Conservation (phyloP, 228 moss, liverwort and hornwort species). For the Sphagnum magellanicum region DNA sequence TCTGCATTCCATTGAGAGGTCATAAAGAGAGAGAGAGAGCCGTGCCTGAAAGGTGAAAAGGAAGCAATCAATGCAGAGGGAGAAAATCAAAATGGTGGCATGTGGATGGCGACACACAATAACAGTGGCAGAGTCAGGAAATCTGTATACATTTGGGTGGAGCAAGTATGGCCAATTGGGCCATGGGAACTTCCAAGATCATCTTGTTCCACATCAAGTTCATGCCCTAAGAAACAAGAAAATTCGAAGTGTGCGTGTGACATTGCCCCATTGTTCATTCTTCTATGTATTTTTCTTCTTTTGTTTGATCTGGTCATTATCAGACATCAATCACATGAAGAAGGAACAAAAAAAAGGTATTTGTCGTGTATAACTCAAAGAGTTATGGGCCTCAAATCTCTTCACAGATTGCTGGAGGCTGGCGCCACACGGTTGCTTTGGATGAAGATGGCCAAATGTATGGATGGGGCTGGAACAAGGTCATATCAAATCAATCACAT, state of each 20-base stretch:
- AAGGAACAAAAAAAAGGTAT: too few species aligned
- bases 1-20: too few species aligned
- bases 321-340: too few species aligned
- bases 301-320: too few species aligned
- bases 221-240: conserved; percentile 43
- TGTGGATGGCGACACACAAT: conserved; percentile 99
- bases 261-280: too few species aligned
- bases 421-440: conserved; percentile 88
- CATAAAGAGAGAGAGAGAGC: too few species aligned
- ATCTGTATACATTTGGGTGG: conserved; percentile 89
- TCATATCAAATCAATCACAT: conserved; percentile 8
- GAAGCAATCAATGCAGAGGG: conserved; percentile 36
- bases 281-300: too few species aligned
- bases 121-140: conserved; percentile 73
- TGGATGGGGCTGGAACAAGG: conserved; percentile 99
- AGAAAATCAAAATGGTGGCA: conserved; percentile 71
- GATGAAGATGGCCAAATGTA: conserved; percentile 63
- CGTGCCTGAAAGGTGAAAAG: too few species aligned
- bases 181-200: conserved; percentile 87
- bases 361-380: too few species aligned
- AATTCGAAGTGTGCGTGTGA: conserved; percentile 24
- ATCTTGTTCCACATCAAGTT: conserved; percentile 78
- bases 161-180: conserved; percentile 99
- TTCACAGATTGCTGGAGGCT: conserved; percentile 75
- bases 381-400: too few species aligned